A percentile compares a stretch with the other conserved stretches of the same genome.
phyloP scores from a whole-genome alignment of 2,329 filamentous ascomycete genomes.

The Aureobasidium leucospermi region DNA sequence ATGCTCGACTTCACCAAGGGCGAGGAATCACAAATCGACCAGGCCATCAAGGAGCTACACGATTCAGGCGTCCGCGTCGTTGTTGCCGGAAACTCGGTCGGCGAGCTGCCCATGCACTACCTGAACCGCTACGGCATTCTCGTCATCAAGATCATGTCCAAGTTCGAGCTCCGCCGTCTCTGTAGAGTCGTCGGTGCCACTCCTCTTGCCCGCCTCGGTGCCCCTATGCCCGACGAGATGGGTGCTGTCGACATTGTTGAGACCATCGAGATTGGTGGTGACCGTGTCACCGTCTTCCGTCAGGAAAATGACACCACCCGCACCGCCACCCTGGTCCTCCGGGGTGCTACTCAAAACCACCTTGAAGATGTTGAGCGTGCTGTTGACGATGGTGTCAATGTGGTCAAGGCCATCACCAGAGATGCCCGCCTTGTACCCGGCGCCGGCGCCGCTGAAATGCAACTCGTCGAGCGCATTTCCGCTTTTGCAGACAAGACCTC shows the following conservation, averaged over 20 bases:
- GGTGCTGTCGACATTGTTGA: slow-evolving; percentile 90
- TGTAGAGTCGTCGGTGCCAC: slow-evolving; percentile 96
- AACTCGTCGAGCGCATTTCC: slow-evolving; percentile 86
- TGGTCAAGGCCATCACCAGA: slow-evolving; percentile 95
- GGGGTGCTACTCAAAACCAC: slow-evolving; percentile 95
- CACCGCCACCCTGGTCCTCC: slow-evolving; percentile 87
- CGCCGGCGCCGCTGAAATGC: slow-evolving; percentile 88
- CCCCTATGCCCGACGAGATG: slow-evolving; percentile 99
- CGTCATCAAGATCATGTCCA: slow-evolving; percentile 93
- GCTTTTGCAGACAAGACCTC: slow-evolving; percentile 87
- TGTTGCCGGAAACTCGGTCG: slow-evolving; percentile 85
- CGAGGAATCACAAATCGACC: slow-evolving; percentile 86
- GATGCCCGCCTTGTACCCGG: slow-evolving; percentile 87
- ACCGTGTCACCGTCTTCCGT: slow-evolving; percentile 95
- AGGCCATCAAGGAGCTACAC: slow-evolving; percentile 87
- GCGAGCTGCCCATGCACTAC: slow-evolving; percentile 94
- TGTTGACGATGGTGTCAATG: slow-evolving; percentile 96
- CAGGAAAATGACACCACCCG: slow-evolving; percentile 90
- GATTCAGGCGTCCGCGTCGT: slow-evolving; percentile 90
- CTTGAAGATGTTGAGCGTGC: slow-evolving; percentile 95
- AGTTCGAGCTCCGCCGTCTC: slow-evolving; percentile 90
- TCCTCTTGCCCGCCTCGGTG: slow-evolving; percentile 87
- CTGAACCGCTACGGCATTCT: slow-evolving; percentile 96
- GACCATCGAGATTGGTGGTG: slow-evolving; percentile 94
- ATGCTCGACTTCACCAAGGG: slow-evolving; percentile 98